These are phyloP conservation scores for Saitoella complicata DNA, from an alignment of 805 yeast species.

Conservation along the genomic window DNA sequence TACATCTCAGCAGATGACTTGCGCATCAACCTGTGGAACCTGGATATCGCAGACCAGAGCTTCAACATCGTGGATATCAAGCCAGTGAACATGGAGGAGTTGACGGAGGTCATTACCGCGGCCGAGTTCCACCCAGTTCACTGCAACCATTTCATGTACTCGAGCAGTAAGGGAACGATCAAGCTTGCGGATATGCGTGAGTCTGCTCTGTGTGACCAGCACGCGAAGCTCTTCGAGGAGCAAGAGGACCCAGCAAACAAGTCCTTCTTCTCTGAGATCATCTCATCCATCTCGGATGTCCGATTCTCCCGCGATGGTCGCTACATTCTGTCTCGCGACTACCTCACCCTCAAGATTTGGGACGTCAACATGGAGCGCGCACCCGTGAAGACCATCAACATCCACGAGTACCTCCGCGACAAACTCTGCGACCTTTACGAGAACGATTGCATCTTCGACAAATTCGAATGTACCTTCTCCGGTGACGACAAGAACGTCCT, in stretches of 20 bases:
- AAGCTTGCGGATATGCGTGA: constrained; percentile 93
- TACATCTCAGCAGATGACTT: constrained; percentile 85
- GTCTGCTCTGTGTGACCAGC: constrained; percentile 83
- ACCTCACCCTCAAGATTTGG: constrained; percentile 95
- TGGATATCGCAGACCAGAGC: constrained; percentile 83
- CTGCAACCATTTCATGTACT: constrained; percentile 89
- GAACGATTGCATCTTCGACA: constrained; percentile 95
- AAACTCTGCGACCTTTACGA: constrained; percentile 93
- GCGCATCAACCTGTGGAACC: constrained; percentile 89
- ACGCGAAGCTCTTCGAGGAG: constrained; percentile 67
- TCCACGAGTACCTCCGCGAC: constrained; percentile 88
- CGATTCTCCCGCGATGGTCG: constrained; percentile 84
- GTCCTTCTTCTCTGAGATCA: constrained; percentile 93
- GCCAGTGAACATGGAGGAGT: constrained; percentile 96
- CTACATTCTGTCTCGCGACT: constrained; percentile 92
- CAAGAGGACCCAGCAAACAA: constrained; percentile 83
- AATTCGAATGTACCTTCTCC: constrained; percentile 87
- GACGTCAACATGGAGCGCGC: constrained; percentile 92
- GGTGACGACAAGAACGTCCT: constrained; percentile 85
- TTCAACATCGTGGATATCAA: constrained; percentile 95
- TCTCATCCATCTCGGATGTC: constrained; percentile 84
- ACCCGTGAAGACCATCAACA: constrained; percentile 85
- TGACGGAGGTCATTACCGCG: constrained; percentile 91
- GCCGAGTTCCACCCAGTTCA: constrained; percentile 90
- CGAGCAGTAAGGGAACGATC: constrained; percentile 88